Conservation (phyloP, 768 basidiomycete species). For the Kwoniella dendrophila region DNA sequence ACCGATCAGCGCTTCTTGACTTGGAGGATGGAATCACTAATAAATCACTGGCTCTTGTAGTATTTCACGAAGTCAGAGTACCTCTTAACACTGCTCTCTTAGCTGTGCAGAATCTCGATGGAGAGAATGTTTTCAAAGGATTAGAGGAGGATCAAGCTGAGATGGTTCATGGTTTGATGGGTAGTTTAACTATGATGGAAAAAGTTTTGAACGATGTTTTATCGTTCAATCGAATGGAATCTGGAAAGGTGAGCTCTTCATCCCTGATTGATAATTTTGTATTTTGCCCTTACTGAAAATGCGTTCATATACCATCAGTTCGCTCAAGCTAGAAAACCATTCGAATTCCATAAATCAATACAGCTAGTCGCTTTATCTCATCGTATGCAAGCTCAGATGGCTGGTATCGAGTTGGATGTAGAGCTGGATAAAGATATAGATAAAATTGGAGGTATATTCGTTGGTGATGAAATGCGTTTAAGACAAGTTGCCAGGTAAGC, state of each 20-base stretch:
- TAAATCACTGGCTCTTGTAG: too few relatives aligned
- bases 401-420: conserved; percentile 65
- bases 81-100: conserved; percentile 66
- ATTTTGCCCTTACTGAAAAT: neutral
- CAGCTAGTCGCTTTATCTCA: conserved; percentile 58
- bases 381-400: conserved; percentile 51
- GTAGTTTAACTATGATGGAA: conserved; percentile 54
- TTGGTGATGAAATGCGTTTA: conserved; percentile 79
- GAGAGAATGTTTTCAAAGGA: conserved; percentile 68
- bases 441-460: conserved; percentile 60
- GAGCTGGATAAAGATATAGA: conserved; percentile 65
- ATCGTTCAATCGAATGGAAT: conserved; percentile 54
- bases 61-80: conserved; percentile 61
- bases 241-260: conserved; percentile 41
- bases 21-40: too few relatives aligned
- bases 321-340: conserved; percentile 59
- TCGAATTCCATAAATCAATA: conserved; percentile 59
- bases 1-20: neutral
- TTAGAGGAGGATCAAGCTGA: conserved; percentile 69
- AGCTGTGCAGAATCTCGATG: conserved; percentile 90
- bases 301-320: conserved; percentile 62
- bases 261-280: neutral
- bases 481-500: conserved; percentile 56
- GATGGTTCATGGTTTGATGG: conserved; percentile 74
- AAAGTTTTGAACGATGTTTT: conserved; percentile 57